phyloP scores from a whole-genome alignment of 1,284 basidiomycete species.

The Psilocybe mexicana region DNA sequence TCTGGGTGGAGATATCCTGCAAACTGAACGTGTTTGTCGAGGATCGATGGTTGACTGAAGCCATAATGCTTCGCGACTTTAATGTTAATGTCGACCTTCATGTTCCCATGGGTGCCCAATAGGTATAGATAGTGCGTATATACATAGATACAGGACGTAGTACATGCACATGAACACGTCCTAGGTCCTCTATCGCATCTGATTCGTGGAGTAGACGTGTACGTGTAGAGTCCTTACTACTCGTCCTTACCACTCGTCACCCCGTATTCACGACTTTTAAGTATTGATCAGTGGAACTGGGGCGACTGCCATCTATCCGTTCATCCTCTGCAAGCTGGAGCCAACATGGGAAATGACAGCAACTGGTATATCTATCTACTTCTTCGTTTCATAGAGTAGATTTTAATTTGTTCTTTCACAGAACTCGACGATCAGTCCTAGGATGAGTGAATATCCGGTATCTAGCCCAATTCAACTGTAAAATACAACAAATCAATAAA shows the following conservation, averaged over 20 bases:
- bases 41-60: conserved; percentile 71
- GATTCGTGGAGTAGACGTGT: conserved; percentile 58
- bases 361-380: conserved; percentile 60
- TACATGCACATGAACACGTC: conserved; percentile 26
- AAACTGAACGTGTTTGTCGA: conserved; percentile 2
- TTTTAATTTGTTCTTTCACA: conserved; percentile 26
- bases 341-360: conserved; percentile 62
- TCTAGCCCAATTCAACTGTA: too few relatives aligned
- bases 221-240: conserved; percentile 16
- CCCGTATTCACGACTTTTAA: not conserved
- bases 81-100: conserved; percentile 53
- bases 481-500: not conserved
- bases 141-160: conserved; percentile 59
- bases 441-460: too few relatives aligned
- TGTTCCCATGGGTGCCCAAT: conserved; percentile 71
- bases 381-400: too few relatives aligned
- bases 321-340: conserved; percentile 67
- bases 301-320: conserved; percentile 86
- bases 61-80: conserved; percentile 73
- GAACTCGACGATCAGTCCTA: conserved; percentile 72
- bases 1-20: not conserved
- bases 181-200: conserved; percentile 9
- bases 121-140: conserved; percentile 38
- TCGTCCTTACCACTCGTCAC: not conserved
- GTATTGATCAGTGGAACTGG: conserved; percentile 77